Percentiles rank a stretch among this genome's conserved stretches.
phyloP scores from a whole-genome alignment of 2,329 filamentous ascomycete genomes.

The Talaromyces albobiverticillius region DNA sequence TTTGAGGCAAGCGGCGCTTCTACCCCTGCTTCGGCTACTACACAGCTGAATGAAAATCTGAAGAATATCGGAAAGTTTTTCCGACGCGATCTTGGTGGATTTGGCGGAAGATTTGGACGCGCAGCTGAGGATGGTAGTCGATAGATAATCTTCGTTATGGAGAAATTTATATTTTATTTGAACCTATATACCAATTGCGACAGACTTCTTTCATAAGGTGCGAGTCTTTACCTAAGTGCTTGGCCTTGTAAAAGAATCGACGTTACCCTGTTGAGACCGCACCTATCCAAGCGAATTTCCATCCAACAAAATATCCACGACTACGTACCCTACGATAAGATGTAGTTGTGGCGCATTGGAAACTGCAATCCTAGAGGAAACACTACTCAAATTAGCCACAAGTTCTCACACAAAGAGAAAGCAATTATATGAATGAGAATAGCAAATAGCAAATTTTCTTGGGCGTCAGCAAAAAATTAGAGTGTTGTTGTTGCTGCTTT shows the following conservation, averaged over 20 bases:
- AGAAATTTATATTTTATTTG: not conserved
- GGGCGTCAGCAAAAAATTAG: slow-evolving; percentile 69
- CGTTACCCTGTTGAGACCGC: too few species aligned
- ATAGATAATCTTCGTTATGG: slow-evolving; percentile 7
- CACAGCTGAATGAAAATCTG: slow-evolving; percentile 85
- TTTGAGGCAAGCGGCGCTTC: slow-evolving; percentile 27
- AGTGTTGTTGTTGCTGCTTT: slow-evolving; percentile 64
- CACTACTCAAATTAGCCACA: slow-evolving; percentile 9
- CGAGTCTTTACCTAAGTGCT: too few species aligned
- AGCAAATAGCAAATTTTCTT: too few species aligned
- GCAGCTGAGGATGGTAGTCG: slow-evolving; percentile 29
- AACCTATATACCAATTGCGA: too few species aligned
- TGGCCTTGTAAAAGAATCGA: too few species aligned
- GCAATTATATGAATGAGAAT: not conserved
- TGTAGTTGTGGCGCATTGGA: too few species aligned
- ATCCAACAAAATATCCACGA: too few species aligned
- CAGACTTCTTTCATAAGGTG: too few species aligned
- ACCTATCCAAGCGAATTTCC: too few species aligned
- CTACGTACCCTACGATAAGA: too few species aligned
- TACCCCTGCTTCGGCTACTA: slow-evolving; percentile 45
- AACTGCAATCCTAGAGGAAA: not conserved
- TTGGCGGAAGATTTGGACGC: slow-evolving; percentile 68
- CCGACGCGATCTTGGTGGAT: slow-evolving; percentile 75
- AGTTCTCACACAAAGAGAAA: not conserved
- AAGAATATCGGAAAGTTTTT: slow-evolving; percentile 98